These are phyloP conservation scores for Cercospora sp. DNA, from an alignment of 2,329 filamentous ascomycete genomes.

Conservation along the genomic window DNA sequence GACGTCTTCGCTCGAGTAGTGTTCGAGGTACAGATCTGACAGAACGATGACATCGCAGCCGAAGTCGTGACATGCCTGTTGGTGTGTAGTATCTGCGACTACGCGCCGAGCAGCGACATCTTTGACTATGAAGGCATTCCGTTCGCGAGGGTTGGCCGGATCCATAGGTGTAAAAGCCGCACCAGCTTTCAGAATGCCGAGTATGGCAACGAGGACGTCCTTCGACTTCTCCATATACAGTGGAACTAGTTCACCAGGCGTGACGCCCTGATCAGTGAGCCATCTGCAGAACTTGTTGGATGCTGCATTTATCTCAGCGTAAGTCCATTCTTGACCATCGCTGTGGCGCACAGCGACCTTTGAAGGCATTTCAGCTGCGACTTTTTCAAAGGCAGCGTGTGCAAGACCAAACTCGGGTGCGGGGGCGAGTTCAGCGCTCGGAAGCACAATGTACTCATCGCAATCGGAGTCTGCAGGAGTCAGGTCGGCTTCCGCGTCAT, in stretches of 20 bases:
- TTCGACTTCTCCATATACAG: background rate
- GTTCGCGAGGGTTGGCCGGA: background rate
- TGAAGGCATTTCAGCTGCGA: background rate
- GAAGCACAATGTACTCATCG: background rate
- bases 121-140: background rate
- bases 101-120: background rate
- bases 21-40: background rate
- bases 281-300: background rate
- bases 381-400: background rate
- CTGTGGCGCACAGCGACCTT: background rate
- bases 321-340: background rate
- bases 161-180: background rate
- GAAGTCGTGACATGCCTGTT: background rate
- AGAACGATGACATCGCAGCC: background rate
- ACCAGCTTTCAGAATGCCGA: background rate
- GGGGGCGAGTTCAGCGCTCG: background rate
- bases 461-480: background rate
- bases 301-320: background rate
- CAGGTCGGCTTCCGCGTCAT: background rate
- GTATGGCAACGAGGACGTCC: background rate
- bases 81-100: background rate
- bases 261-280: background rate
- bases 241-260: background rate
- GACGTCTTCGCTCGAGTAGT: background rate
- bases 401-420: background rate